Conservation (phyloP, 1,284 basidiomycete species). For the Boletus sp. region DNA sequence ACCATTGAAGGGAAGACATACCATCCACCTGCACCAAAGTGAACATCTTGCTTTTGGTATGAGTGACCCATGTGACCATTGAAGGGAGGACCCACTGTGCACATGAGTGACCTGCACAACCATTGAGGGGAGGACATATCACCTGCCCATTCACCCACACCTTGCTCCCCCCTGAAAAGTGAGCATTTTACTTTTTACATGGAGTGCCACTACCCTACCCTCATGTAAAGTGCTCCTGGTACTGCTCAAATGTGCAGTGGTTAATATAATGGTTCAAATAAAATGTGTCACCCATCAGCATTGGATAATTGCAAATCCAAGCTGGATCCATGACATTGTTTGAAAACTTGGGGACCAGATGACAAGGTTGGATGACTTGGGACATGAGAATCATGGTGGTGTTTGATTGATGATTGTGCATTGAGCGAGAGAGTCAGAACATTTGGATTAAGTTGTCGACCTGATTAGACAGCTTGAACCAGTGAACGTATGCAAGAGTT, state of each 20-base stretch:
- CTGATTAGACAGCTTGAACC: neutral
- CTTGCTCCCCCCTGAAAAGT: too few relatives aligned
- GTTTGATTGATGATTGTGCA: neutral
- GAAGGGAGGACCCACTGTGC: too few relatives aligned
- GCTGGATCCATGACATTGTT: neutral
- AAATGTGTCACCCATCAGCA: neutral
- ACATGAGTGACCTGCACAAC: too few relatives aligned
- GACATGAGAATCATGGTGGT: slow-evolving; percentile 2
- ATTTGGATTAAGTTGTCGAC: neutral
- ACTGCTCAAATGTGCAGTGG: neutral
- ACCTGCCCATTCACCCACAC: too few relatives aligned
- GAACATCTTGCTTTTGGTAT: too few relatives aligned
- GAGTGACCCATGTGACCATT: too few relatives aligned
- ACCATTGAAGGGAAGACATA: too few relatives aligned
- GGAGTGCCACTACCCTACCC: too few relatives aligned
- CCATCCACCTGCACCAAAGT: too few relatives aligned
- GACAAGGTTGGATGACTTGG: slow-evolving; percentile 3
- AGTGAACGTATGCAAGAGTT: neutral
- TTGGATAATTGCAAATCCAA: slow-evolving; percentile 2
- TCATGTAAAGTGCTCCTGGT: too few relatives aligned
- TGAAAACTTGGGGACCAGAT: slow-evolving; percentile 18
- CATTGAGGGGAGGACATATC: too few relatives aligned
- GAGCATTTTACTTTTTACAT: too few relatives aligned
- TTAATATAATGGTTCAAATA: slow-evolving; percentile 20
- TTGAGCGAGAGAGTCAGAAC: slow-evolving; percentile 4